Percentiles rank a stretch among this genome's conserved stretches.
Conservation (phyloP, 2,329 filamentous ascomycete genomes). For the Aspergillus sp. region DNA sequence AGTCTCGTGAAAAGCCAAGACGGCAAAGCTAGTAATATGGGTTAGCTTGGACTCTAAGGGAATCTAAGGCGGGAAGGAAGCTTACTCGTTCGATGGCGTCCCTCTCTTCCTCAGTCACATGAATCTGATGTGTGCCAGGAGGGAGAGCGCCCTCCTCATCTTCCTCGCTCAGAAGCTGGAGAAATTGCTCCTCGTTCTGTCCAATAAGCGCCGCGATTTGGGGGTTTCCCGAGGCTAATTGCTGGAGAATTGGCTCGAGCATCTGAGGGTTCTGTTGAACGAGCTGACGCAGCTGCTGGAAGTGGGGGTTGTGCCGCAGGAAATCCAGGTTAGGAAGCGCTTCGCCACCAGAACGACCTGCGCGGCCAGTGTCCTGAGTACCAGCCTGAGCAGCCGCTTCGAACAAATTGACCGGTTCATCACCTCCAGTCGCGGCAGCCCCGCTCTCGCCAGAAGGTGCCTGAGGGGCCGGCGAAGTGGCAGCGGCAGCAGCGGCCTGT, state of each 20-base stretch:
- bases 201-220: conserved; percentile 90
- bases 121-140: conserved; percentile 83
- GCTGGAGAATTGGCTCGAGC: conserved; percentile 96
- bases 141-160: conserved; percentile 77
- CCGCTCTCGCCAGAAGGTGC: conserved; percentile 29
- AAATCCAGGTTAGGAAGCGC: conserved; percentile 83
- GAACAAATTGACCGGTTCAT: conserved; percentile 80
- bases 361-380: conserved; percentile 46
- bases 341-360: conserved; percentile 50
- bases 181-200: conserved; percentile 87
- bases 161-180: conserved; percentile 86
- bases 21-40: conserved; percentile 67
- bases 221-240: conserved; percentile 92
- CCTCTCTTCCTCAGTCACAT: conserved; percentile 91
- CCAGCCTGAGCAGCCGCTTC: conserved; percentile 83
- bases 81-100: conserved; percentile 93
- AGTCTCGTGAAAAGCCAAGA: conserved; percentile 87
- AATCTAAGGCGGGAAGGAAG: conserved; percentile 17
- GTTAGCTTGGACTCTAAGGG: conserved; percentile 16
- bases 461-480: conserved; percentile 39
- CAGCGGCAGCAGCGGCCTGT: conserved; percentile 46
- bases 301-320: conserved; percentile 90
- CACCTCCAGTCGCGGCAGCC: conserved; percentile 42
- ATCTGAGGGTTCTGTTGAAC: conserved; percentile 98
- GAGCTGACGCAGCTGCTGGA: conserved; percentile 94